These are phyloP conservation scores for Periconia sp. DNA, from an alignment of 2,329 filamentous ascomycete genomes.

Conservation along the genomic window DNA sequence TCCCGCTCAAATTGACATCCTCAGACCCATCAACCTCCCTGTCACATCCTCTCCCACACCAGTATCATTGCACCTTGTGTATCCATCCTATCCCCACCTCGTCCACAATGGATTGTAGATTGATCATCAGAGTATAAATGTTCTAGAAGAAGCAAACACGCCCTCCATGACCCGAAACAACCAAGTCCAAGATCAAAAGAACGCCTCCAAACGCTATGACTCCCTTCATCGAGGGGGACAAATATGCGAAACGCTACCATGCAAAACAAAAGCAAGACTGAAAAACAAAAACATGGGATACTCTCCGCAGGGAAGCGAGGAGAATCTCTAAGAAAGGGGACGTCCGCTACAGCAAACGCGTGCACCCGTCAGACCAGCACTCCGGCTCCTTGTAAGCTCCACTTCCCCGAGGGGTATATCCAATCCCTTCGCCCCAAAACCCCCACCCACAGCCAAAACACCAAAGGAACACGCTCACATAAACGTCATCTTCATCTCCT, in stretches of 20 bases:
- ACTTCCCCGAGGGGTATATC: no score
- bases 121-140: no score
- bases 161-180: no score
- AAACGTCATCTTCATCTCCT: constrained; percentile 54
- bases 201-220: not conserved
- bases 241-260: not conserved
- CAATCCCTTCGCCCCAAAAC: not conserved
- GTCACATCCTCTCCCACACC: no score
- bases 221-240: not conserved
- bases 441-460: not conserved
- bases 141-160: no score
- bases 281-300: not conserved
- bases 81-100: no score
- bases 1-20: no score
- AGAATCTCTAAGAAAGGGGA: not conserved
- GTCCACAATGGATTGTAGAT: no score
- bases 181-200: not conserved
- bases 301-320: not conserved
- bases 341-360: not conserved
- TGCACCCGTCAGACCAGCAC: not conserved
- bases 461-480: no score
- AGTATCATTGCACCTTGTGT: no score
- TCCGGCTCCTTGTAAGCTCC: not conserved
- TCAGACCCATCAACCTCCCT: no score
- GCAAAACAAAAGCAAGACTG: not conserved